Evolutionary conservation across 179 eudicot genomes (phyloP), one percentile per base, ranked within the genome.

Genomic region (Corrigiola litoralis): DNA sequence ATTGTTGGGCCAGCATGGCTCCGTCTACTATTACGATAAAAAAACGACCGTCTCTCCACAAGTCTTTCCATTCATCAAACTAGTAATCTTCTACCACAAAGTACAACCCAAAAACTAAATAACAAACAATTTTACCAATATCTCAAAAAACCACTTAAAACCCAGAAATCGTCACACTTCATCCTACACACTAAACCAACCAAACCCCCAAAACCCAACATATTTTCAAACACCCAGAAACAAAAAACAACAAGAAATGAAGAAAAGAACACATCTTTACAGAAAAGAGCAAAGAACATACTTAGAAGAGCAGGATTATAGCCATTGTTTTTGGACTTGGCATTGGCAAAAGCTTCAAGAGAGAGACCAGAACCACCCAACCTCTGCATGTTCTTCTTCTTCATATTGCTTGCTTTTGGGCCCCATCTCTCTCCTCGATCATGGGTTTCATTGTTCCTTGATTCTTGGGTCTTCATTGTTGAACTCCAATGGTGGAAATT

Each of bases 281-380:
- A 41, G 38, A 33, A 53, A 24, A 40, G 36, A 40, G 52, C 56
- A 44, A 46, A 14, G 20, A 56, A 57, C 71, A 38, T 82, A 89
- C 96, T 92, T 64, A 92, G 71, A 45, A 89, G 47, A 54, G 96
- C 85, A 68, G 96, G 98, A 65, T 92, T 92, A 66, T 89, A 92
- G 11, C 74, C 61, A 17, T 77, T 68, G 64, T 58, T 77, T 50
- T 62, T 82, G 51, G 95, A 61, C 71, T 90, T 90, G 4, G 95
- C 95, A 63, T 84, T 85, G 23, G 95, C 92, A 60, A 92, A 92
- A 5, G 89, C 84, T 77, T 84, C 86, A 33, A 92, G 88, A 16
- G 98, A 89, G 23, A 89, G 84, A 1, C 95, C 96, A 8, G 80
- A 68, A 6, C 98, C 96, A 13, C 98, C 96, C 66, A 92, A 66